Evolutionary conservation across 352 stramenopile genomes (phyloP), one percentile per base, ranked within the genome.

Genomic region (Phytophthora palmivora): DNA sequence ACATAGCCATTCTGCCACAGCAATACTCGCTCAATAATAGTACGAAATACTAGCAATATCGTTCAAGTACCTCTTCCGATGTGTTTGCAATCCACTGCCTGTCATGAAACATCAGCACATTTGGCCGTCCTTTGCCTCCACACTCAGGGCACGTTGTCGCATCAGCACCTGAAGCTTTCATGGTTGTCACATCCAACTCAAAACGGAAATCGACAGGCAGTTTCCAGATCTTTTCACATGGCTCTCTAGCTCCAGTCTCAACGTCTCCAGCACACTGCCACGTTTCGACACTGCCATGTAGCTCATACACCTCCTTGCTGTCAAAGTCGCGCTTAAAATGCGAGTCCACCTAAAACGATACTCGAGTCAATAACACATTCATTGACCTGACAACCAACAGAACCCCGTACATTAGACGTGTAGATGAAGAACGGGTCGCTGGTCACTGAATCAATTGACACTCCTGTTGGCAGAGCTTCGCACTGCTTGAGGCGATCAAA

Each of bases 71-170:
- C 75, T 92, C 82, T 41, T 92, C 79, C 4, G 55, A 39, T 1
- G 60, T 60, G 47, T 96, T 96, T 3, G 82, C 68, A 28, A 95
- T 78, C 90, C 88, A 97, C 15, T 84, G 79, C 37, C 78, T 84
- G 68, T 98, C 92, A 33, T 88, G 78, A 56, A 98, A 98, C 92
- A 98, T 98, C 12, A 98, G 76, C 21, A 98, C 86, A 42, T 95
- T 95, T 0, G 92, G 92, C 11, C 92, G 86, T 0, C 73, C 84
- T 34, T 84, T 78, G 7, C 76, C 75, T 9, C 75, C 63, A 62
- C 91, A 97, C 9, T 76, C 53, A 7, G 19, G 74, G 58, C 83
- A 94, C 22, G 58, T 79, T 6, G 71, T 69, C 8, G 79, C 45
- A 6, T 62, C 22, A 5, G 57, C 62, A 5, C 77, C 70, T 18